Base-by-base conservation (phyloP, 768 basidiomycete species). In the Russula compacta region DNA sequence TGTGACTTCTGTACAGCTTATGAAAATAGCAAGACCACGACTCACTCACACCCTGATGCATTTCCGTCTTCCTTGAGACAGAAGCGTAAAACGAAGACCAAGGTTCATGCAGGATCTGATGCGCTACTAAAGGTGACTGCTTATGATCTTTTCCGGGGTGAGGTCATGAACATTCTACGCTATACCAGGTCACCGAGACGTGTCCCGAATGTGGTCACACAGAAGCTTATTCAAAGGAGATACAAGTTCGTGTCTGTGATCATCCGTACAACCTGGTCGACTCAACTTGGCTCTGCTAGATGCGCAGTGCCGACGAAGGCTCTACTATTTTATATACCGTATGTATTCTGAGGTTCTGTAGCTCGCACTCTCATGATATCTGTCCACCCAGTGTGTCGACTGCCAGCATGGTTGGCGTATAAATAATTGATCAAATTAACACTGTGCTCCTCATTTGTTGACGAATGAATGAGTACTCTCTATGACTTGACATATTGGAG, bases 291-390 rank as follows among this genome's bases (percentile, higher is more conserved):
- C 33, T 38, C n/a, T 32, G 43, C 12, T 40, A 91, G 89, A 76
- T 90, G 71, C 83, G 93, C 53, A 90, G 91, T 66, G 94, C 92
- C 42, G 94, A 95, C 73, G 94, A 95, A 78, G 94, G 94, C 3
- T 90, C 91, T 36, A 97, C 93, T 12, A 85, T 95, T 68, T 86
- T 95, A 72, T 97, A 95, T 73, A 92, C 86, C n/a, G 93, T 93
- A 70, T 63, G 88, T 78, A 36, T 21, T 40, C 43, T n/a, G 11
- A 52, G 51, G 46, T 35, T 53, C 40, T 55, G n/a, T 36, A 42
- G 33, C 46, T 7, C 29, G 50, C 48, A 44, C 53, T 64, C 66
- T 69, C 58, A 63, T 33, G 29, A 21, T n/a, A 29, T 61, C 59
- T 39, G 9, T 44, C 59, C 33, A 3, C 24, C 39, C 69, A 92